A percentile compares a stretch with the other conserved stretches of the same genome.
Conservation (phyloP, 2,329 filamentous ascomycete genomes). For the Arthrobotrys conoides region DNA sequence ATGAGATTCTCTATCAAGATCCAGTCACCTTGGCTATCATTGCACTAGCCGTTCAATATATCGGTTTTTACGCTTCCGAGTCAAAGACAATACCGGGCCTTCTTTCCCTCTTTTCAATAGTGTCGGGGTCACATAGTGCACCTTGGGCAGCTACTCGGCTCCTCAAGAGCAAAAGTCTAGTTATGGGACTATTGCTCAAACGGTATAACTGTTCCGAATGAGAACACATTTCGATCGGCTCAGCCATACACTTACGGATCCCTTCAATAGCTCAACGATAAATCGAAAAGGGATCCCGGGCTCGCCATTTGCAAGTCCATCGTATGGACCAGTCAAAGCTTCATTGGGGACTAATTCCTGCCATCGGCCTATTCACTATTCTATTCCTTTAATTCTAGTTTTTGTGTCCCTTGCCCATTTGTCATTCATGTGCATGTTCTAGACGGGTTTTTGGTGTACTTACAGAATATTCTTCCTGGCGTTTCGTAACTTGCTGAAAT, state of each 20-base stretch:
- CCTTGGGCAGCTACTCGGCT: too few relatives aligned
- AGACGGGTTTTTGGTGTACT: not conserved
- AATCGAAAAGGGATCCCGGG: slow-evolving; percentile 12
- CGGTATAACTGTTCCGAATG: not conserved
- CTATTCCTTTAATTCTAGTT: not conserved
- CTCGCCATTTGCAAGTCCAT: too few relatives aligned
- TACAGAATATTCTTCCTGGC: not conserved
- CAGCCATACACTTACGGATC: not conserved
- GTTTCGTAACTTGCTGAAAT: not conserved
- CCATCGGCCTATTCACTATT: too few relatives aligned
- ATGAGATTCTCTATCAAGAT: not conserved
- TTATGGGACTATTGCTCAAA: not conserved
- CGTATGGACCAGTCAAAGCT: too few relatives aligned
- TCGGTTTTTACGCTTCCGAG: not conserved
- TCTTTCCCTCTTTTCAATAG: not conserved
- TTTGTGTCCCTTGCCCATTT: not conserved
- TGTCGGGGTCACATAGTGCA: too few relatives aligned
- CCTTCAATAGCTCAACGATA: slow-evolving; percentile 23
- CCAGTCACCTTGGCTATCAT: not conserved
- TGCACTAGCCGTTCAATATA: not conserved
- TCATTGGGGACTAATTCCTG: too few relatives aligned
- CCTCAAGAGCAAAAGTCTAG: too few relatives aligned
- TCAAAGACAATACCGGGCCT: not conserved
- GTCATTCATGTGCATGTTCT: not conserved
- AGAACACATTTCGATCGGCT: not conserved